These are phyloP conservation scores for Dactylellina parvicollis DNA, from an alignment of 2,329 filamentous ascomycete species.

Conservation along the genomic window DNA sequence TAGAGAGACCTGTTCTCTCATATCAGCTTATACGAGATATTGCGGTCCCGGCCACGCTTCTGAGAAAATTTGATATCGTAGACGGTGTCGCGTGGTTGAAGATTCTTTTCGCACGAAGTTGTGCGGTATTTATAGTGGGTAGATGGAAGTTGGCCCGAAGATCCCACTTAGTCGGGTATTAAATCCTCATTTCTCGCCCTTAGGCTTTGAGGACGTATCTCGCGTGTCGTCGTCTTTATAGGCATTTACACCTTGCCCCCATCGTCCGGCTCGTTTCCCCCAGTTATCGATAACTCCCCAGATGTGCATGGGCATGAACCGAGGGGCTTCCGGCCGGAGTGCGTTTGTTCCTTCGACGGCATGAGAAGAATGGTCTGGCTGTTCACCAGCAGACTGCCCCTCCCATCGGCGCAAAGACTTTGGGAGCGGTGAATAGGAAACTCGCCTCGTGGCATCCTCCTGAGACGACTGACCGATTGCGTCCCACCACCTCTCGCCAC, in stretches of 20 bases:
- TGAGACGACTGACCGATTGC: background rate
- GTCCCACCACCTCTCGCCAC: conserved; percentile 74
- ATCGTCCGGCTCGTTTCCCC: conserved; percentile 48
- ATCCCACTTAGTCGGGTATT: conserved; percentile 5
- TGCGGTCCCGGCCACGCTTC: conserved; percentile 25
- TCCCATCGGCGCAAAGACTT: conserved; percentile 44
- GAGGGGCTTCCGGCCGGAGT: conserved; percentile 26
- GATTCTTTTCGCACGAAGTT: background rate
- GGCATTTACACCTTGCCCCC: conserved; percentile 52
- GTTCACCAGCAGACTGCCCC: background rate
- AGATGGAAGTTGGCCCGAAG: background rate
- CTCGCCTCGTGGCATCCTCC: background rate
- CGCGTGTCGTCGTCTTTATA: conserved; percentile 52
- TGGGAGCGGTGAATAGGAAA: conserved; percentile 39
- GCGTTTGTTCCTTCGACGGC: background rate
- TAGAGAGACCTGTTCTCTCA: conserved; percentile 43
- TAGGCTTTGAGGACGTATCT: conserved; percentile 35
- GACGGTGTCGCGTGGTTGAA: conserved; percentile 34
- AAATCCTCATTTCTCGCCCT: conserved; percentile 48
- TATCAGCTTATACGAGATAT: conserved; percentile 40
- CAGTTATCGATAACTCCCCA: conserved; percentile 49
- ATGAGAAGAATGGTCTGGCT: background rate
- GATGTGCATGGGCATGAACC: conserved; percentile 40
- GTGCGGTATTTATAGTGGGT: conserved; percentile 8
- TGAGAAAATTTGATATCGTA: conserved; percentile 34